A percentile compares a stretch with the other conserved stretches of the same genome.
Conservation (phyloP, 2,329 filamentous ascomycete genomes). For the Geosmithia putterillii region DNA sequence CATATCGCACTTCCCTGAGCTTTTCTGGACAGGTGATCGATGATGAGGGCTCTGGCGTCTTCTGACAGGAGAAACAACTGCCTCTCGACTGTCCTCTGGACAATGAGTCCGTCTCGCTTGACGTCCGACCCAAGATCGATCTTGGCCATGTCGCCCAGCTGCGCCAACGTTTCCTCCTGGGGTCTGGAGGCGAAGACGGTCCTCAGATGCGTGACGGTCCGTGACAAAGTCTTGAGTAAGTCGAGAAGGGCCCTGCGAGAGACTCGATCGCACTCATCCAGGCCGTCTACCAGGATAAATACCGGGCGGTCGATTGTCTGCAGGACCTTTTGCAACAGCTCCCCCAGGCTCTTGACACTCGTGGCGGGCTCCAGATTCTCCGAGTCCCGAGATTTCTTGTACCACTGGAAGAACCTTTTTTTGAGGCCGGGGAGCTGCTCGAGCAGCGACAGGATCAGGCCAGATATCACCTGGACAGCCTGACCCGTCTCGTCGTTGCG, state of each 20-base stretch:
- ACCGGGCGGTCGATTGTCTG: constrained; percentile 5
- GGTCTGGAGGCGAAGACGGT: constrained; percentile 5
- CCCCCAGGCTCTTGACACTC: constrained; percentile 5
- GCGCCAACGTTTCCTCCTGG: constrained; percentile 3
- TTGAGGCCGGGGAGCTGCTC: constrained; percentile 5
- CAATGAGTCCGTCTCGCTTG: constrained; percentile 5
- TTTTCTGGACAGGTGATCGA: constrained; percentile 5
- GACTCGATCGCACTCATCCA: constrained; percentile 13
- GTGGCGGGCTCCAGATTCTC: constrained; percentile 2
- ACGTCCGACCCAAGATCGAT: constrained; percentile 3
- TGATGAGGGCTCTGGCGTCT: constrained; percentile 6
- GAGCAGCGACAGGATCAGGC: constrained; percentile 4
- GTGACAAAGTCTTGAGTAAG: constrained; percentile 3
- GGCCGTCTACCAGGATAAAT: constrained; percentile 12
- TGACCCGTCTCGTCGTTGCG: constrained; percentile 10
- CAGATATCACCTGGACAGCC: background rate
- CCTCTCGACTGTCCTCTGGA: constrained; percentile 2
- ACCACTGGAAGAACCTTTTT: constrained; percentile 5
- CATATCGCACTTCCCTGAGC: constrained; percentile 8
- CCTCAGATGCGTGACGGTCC: constrained; percentile 5
- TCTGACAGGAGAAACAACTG: constrained; percentile 5
- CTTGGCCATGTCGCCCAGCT: constrained; percentile 2
- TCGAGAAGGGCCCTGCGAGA: constrained; percentile 9
- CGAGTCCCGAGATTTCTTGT: constrained; percentile 4
- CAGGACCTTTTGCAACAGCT: constrained; percentile 4